phyloP scores from a whole-genome alignment of 1,284 basidiomycete genomes.

The Ganoderma boninense region DNA sequence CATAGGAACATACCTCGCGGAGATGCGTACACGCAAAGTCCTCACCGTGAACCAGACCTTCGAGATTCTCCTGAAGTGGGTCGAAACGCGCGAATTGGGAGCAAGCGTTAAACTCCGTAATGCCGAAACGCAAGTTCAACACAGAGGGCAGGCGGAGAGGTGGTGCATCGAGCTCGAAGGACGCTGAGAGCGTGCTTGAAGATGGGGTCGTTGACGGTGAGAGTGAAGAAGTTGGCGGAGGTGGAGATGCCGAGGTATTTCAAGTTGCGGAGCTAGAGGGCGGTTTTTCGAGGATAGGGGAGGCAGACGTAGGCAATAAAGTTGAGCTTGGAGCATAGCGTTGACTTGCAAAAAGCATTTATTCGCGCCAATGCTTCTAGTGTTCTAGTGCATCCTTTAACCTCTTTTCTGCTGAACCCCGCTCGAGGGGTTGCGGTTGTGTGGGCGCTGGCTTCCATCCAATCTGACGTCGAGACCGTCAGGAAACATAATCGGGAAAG shows the following conservation, averaged over 20 bases:
- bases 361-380: slow-evolving; percentile 9
- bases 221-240: slow-evolving; percentile 26
- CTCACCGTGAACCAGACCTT: slow-evolving; percentile 97
- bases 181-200: slow-evolving; percentile 33
- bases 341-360: neutral
- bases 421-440: slow-evolving; percentile 86
- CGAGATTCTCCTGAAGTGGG: slow-evolving; percentile 92
- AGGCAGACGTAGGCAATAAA: neutral
- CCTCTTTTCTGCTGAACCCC: slow-evolving; percentile 85
- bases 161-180: slow-evolving; percentile 29
- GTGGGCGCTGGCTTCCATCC: slow-evolving; percentile 95
- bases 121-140: slow-evolving; percentile 90
- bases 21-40: slow-evolving; percentile 91
- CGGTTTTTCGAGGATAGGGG: slow-evolving; percentile 9
- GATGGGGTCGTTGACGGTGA: slow-evolving; percentile 13
- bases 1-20: slow-evolving; percentile 86
- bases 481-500: neutral
- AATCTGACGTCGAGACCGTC: slow-evolving; percentile 64
- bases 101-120: slow-evolving; percentile 82
- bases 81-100: slow-evolving; percentile 87
- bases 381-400: slow-evolving; percentile 82
- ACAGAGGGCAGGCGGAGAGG: slow-evolving; percentile 40
- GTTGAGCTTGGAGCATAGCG: neutral
- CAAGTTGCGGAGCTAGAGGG: slow-evolving; percentile 35
- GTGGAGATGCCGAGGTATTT: slow-evolving; percentile 26